A percentile compares a stretch with the other conserved stretches of the same genome.
Conservation (phyloP, 768 basidiomycete species). For the Phylloporus arenicola region DNA sequence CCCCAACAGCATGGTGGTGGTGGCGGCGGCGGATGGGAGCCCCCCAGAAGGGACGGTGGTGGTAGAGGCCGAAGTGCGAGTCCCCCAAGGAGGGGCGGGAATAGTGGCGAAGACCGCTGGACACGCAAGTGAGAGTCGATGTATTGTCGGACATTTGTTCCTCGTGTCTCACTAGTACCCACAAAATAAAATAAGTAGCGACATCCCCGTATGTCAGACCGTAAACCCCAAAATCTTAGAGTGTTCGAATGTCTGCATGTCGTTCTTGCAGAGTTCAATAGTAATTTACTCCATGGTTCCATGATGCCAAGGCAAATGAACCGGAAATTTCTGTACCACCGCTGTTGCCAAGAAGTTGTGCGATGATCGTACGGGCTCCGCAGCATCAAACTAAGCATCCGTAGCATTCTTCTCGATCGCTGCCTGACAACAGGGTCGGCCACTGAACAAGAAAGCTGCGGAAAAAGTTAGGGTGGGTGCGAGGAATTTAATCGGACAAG, state of each 20-base stretch:
- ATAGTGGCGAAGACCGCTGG: constrained; percentile 73
- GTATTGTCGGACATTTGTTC: background rate
- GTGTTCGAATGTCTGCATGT: background rate
- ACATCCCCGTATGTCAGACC: background rate
- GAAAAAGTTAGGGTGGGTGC: constrained; percentile 1
- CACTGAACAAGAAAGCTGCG: constrained; percentile 87
- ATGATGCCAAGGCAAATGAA: background rate
- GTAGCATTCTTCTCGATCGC: constrained; percentile 43
- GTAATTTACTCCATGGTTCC: background rate
- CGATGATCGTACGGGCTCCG: background rate
- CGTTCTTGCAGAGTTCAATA: background rate
- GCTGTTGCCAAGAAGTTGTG: background rate
- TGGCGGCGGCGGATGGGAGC: constrained; percentile 85
- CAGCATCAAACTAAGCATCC: constrained; percentile 60
- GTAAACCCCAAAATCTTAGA: background rate
- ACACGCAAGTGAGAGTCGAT: constrained; percentile 45
- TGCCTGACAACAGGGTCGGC: constrained; percentile 50
- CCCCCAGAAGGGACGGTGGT: constrained; percentile 59
- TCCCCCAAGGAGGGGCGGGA: constrained; percentile 55
- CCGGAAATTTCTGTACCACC: background rate
- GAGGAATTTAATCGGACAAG: constrained; percentile 48
- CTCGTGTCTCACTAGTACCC: background rate
- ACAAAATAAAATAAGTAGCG: background rate
- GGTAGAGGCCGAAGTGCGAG: constrained; percentile 72
- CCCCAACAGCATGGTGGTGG: too few species aligned